These are phyloP conservation scores for Centrapalus pauciflorus DNA, from an alignment of 129 eudicot genomes.

Conservation along the genomic window DNA sequence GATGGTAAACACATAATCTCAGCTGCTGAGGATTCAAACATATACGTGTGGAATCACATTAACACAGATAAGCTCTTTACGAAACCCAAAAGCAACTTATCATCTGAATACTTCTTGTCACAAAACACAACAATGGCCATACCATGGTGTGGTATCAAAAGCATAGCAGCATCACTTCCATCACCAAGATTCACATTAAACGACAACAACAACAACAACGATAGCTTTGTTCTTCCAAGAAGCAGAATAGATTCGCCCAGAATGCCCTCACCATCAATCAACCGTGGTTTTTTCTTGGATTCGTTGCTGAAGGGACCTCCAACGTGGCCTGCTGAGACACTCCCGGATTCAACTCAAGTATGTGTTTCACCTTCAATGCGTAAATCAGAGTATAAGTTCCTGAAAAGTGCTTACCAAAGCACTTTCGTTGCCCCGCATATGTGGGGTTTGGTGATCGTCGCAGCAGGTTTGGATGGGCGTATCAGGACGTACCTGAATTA, in stretches of 20 bases:
- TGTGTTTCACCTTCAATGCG: constrained; percentile 37
- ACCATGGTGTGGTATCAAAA: constrained; percentile 73
- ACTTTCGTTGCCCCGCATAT: constrained; percentile 55
- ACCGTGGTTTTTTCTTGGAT: constrained; percentile 57
- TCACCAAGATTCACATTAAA: constrained; percentile 22
- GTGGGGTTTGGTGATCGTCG: constrained; percentile 88
- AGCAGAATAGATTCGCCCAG: constrained; percentile 37
- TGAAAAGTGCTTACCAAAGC: constrained; percentile 61
- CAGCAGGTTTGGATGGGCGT: constrained; percentile 91
- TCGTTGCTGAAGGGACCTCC: constrained; percentile 48
- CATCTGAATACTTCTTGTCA: constrained; percentile 55
- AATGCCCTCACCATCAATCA: constrained; percentile 35
- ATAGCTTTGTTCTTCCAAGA: constrained; percentile 14
- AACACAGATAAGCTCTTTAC: constrained; percentile 30
- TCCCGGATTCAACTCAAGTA: constrained; percentile 37
- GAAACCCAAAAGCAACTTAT: constrained; percentile 35
- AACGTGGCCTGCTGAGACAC: constrained; percentile 68
- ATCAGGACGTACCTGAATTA: constrained; percentile 72
- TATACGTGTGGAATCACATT: constrained; percentile 59
- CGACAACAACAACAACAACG: constrained; percentile 7
- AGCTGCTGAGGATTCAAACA: constrained; percentile 65
- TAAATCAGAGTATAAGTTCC: constrained; percentile 55
- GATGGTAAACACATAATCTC: constrained; percentile 78
- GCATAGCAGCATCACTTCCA: constrained; percentile 34
- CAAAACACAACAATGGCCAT: constrained; percentile 58